Evolutionary conservation across 2,329 filamentous ascomycete genomes (phyloP), one percentile per base, ranked within the genome.

Genomic region (Fusarium solani-melongenae): DNA sequence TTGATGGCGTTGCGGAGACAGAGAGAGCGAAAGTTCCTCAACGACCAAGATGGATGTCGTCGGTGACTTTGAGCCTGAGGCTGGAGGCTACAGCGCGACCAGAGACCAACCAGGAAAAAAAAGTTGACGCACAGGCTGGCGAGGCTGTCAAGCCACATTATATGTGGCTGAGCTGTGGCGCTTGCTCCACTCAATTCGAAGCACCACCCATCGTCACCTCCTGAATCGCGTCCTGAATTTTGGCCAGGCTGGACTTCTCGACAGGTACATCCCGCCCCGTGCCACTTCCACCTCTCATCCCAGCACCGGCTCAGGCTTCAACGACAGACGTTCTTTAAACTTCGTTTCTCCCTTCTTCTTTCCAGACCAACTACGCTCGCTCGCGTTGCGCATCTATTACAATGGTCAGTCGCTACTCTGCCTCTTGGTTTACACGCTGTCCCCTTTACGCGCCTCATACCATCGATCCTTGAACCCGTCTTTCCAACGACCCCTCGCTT

Each of bases 111-210:
- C 69, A 49, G n/a, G 62, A 65, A 75, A 76, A 75, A 80, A 79
- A 79, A 73, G 69, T 65, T 51, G 31, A 57, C 67, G 76, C 76
- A 78, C 77, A 67, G 73, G 62, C 76, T 70, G 72, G 53, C 34
- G 14, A 38, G 44, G 62, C 66, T 60, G 41, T 29, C 68, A 22
- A 71, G 65, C 67, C 55, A 67, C 46, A 55, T 24, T 9, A 6
- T 8, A 6, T 57, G 72, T 66, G 66, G 68, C 60, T 66, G 66
- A 75, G 67, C 6, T 71, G 63, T 73, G 71, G 71, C 66, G 57
- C 27, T 4, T 64, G 34, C 55, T 38, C 57, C 61, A 71, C 71
- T 60, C 62, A 57, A 55, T 61, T 34, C 41, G 36, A 33, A 68
- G 51, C 66, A 62, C 63, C 46, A 55, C 49, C 60, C 64, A 70